Evolutionary conservation across 2,329 filamentous ascomycete genomes (phyloP), one percentile per base, ranked within the genome.

Genomic region (Xylariales sp.): DNA sequence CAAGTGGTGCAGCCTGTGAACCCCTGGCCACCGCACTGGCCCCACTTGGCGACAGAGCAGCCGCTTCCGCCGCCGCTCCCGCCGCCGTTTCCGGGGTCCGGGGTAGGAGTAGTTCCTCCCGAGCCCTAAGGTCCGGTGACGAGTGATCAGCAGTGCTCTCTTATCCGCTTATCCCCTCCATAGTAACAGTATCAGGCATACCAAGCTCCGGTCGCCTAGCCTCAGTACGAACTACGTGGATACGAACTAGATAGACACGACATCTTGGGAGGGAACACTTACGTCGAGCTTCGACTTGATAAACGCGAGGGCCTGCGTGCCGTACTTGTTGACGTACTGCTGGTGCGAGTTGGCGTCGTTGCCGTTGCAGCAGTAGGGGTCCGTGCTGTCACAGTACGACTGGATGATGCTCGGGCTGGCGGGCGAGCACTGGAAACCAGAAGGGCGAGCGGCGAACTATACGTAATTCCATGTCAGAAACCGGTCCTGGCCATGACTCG

Each of bases 281-380:
- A 68, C 65, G 9, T 59, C 62, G 16, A 71, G 59, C 48, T 58
- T 43, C 18, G 49, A 45, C 59, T 71, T 41, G 65, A 90, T 86
- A 71, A 91, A 91, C 0, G 81, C 71, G 49, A 90, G 75, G 1
- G 89, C 89, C 72, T 88, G 81, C 8, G 82, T 75, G 1, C 89
- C 89, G 67, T 91, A 91, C 72, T 86, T 86, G 68, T 28, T 48
- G 34, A 70, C 88, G 67, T 91, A 91, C 58, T 87, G 84, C 75
- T 90, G 86, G 76, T 91, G 89, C 5, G 85, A 83, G 73, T 85
- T 84, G 32, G 83, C 81, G 67, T 90, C 83, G 72, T 84, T 89
- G 56, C 89, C 89, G 49, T 85, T 88, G 78, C 88, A 91, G 83
- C 89, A 91, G 80, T 89, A 91, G 0, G 88, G 88, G 70, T 91